phyloP scores from a whole-genome alignment of 73 alveolate species.

The Durusdinium trenchii region DNA sequence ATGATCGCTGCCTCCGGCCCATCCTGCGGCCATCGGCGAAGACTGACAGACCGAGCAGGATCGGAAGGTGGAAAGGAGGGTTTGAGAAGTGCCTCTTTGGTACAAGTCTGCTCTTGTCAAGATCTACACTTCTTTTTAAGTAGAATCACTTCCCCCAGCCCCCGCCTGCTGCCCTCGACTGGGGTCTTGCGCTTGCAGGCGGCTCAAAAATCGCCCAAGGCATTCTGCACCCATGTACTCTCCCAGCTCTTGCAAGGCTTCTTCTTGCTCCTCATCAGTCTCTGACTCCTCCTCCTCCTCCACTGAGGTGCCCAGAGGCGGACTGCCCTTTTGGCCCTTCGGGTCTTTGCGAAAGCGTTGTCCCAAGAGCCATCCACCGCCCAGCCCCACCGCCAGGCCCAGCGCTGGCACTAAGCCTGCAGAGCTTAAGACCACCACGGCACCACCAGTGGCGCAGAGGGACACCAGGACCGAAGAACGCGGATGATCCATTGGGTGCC shows the following conservation, averaged over 20 bases:
- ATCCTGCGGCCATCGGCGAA: slow-evolving; percentile 6
- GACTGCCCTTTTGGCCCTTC: no score
- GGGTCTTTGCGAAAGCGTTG: no score
- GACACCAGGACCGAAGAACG: slow-evolving; percentile 18
- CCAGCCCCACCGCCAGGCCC: slow-evolving; percentile 18
- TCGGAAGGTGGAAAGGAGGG: no score
- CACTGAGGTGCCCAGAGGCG: no score
- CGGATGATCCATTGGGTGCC: slow-evolving; percentile 20
- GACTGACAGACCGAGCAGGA: no score
- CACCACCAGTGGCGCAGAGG: slow-evolving; percentile 49
- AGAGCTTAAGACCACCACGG: slow-evolving; percentile 4
- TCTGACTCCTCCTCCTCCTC: no score
- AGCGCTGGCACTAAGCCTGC: slow-evolving; percentile 50
- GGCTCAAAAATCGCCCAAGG: slow-evolving; percentile 14
- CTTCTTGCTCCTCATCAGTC: slow-evolving; percentile 40
- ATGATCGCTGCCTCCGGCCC: slow-evolving; percentile 31
- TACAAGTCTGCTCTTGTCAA: no score
- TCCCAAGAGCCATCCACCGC: slow-evolving; percentile 66
- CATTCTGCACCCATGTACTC: slow-evolving; percentile 41
- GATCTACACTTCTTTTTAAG: no score
- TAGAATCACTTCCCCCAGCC: slow-evolving; percentile 21
- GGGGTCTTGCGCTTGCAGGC: slow-evolving; percentile 30
- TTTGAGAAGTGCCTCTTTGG: no score
- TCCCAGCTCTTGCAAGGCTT: slow-evolving; percentile 36
- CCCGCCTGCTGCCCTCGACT: slow-evolving; percentile 25